Base-by-base conservation (phyloP, 257 asterid genomes). In the Cruciata laevipes region DNA sequence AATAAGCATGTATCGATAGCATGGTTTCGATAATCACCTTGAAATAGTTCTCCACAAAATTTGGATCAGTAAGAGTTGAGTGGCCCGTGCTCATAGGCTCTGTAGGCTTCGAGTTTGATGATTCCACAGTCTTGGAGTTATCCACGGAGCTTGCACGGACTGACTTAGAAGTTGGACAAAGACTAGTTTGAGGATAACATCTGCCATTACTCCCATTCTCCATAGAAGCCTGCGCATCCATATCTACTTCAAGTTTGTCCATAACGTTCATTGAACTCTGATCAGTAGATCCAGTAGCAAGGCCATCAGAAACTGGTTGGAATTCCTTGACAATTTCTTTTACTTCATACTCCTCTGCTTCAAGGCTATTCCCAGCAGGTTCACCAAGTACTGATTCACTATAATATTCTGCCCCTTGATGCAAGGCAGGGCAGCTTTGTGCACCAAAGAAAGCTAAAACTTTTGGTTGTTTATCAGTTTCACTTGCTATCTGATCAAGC, bases 1-100 rank as follows among this genome's bases (percentile, higher is more conserved):
- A 24, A 31, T 23, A 33, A 65, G 69, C 69, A 65, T 38, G 59
- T 44, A 10, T 25, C n/a, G 21, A 25, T 5, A 65, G 18, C 24
- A 44, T 44, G n/a, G 9, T 17, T 42, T 30, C 12, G 61, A 61
- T 55, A 58, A 71, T 77, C 70, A 86, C 97, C 95, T 88, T 93
- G 76, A 93, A 93, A 83, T 88, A 93, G 72, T 93, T 93, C 78
- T 93, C 97, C 40, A 85, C 97, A 76, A 93, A 93, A 79, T 90
- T 85, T 56, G 95, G 83, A 76, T 93, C 99, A 16, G 81, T 69
- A 69, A 85, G 88, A 66, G 96, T 90, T 76, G 99, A 93, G 72
- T 86, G 90, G 16, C 63, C 78, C 75, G 73, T 86, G 66, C 78
- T 78, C 63, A 86, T 74, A 40, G 91, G 83, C 74, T 75, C 44